These are phyloP conservation scores for Erigeron philadelphicus DNA, from an alignment of 140 eudicot genomes.

Conservation along the genomic window DNA sequence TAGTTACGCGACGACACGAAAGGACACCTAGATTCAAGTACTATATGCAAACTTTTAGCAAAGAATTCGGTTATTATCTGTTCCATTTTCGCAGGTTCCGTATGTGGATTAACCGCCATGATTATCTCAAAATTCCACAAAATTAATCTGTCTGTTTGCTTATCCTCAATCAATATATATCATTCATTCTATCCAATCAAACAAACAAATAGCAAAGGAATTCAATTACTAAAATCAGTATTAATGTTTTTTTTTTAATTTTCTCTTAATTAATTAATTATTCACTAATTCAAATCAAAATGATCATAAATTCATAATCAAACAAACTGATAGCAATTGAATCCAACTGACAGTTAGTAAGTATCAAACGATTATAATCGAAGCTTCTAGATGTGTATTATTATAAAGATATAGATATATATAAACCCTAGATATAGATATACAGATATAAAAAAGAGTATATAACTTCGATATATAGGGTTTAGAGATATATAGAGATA, in stretches of 20 bases:
- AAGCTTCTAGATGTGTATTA: not conserved
- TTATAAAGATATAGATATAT: no score
- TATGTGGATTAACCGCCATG: slow-evolving; percentile 47
- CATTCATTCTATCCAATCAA: not conserved
- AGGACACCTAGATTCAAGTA: slow-evolving; percentile 77
- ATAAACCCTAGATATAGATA: no score
- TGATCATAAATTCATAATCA: not conserved
- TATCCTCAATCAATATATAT: no score
- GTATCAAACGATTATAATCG: not conserved
- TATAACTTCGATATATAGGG: slow-evolving; percentile 12
- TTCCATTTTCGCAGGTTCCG: slow-evolving; percentile 75
- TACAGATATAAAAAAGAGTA: not conserved
- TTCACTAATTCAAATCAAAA: not conserved
- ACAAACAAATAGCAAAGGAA: not conserved
- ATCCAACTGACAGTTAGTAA: no score
- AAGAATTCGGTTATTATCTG: slow-evolving; percentile 80
- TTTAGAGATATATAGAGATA: slow-evolving; percentile 7
- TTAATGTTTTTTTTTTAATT: no score
- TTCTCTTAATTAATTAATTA: no score
- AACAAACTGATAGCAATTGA: slow-evolving; percentile 3
- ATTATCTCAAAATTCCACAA: not conserved
- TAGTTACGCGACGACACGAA: slow-evolving; percentile 71
- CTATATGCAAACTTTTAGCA: slow-evolving; percentile 68
- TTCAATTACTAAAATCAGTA: no score
- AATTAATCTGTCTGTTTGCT: no score